A percentile compares a stretch with the other conserved stretches of the same genome.
Conservation (phyloP, 106 monocot species). For the Acorus calamus region DNA sequence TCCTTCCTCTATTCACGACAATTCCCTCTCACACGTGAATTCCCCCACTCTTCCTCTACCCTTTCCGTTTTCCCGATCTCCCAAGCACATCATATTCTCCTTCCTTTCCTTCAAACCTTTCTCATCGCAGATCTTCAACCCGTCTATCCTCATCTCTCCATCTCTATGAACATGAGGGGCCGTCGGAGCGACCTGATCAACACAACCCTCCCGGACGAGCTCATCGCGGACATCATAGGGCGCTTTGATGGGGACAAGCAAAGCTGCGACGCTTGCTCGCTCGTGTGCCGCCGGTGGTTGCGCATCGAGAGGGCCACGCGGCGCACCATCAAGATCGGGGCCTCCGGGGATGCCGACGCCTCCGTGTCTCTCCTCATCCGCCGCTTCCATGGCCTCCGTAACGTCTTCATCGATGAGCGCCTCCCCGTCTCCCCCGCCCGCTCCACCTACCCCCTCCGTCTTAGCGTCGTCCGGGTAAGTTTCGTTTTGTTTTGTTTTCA, state of each 20-base stretch:
- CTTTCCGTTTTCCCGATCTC: too few relatives aligned
- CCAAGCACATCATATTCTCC: too few relatives aligned
- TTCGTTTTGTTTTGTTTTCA: too few relatives aligned
- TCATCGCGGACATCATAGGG: slow-evolving; percentile 22
- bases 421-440: slow-evolving; percentile 20
- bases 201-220: slow-evolving; percentile 29
- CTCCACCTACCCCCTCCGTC: neutral
- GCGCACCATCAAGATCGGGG: slow-evolving; percentile 40
- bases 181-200: slow-evolving; percentile 39
- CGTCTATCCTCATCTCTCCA: too few relatives aligned
- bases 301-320: slow-evolving; percentile 51
- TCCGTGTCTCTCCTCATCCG: slow-evolving; percentile 21
- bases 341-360: slow-evolving; percentile 37
- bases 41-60: too few relatives aligned
- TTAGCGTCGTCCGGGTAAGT: too few relatives aligned
- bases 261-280: slow-evolving; percentile 38
- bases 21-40: too few relatives aligned
- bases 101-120: too few relatives aligned
- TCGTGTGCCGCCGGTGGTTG: slow-evolving; percentile 62
- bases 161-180: neutral
- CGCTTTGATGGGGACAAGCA: slow-evolving; percentile 29
- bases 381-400: slow-evolving; percentile 38
- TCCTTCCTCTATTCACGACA: too few relatives aligned
- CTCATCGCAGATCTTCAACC: too few relatives aligned
- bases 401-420: slow-evolving; percentile 63